Conservation (phyloP, 306 rosid genomes). For the Mimosa pudica region DNA sequence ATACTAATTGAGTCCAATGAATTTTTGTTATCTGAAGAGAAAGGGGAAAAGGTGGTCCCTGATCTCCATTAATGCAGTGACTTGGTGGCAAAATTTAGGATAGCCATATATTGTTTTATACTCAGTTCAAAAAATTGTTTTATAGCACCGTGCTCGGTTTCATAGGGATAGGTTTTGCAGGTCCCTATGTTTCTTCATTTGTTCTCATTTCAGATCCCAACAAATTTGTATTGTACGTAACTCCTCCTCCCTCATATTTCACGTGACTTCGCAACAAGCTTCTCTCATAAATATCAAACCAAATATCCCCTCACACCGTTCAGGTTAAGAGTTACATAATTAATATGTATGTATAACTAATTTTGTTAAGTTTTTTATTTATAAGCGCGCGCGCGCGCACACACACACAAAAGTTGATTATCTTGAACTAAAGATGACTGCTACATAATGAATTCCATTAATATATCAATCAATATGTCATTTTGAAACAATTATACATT, state of each 20-base stretch:
- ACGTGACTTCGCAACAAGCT: not conserved
- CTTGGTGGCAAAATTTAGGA: not conserved
- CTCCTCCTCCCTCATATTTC: not conserved
- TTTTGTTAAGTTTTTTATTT: no score
- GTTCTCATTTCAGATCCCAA: not conserved
- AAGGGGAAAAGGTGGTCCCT: not conserved
- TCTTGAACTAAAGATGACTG: no score
- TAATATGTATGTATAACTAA: no score
- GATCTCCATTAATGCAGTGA: not conserved
- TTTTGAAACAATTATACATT: no score
- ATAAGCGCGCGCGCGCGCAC: no score
- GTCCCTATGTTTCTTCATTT: not conserved
- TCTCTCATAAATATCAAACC: not conserved
- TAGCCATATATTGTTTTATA: not conserved
- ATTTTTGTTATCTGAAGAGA: not conserved
- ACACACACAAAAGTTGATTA: no score
- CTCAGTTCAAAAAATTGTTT: not conserved
- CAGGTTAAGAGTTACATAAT: no score
- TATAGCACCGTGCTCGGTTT: not conserved
- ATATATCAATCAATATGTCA: no score
- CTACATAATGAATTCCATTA: no score
- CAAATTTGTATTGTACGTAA: not conserved
- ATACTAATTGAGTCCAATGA: not conserved
- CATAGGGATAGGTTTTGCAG: not conserved
- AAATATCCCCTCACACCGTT: no score